Evolutionary conservation across 2,329 filamentous ascomycete genomes (phyloP), one percentile per base, ranked within the genome.

Genomic region (Penicillium psychrosexuale): DNA sequence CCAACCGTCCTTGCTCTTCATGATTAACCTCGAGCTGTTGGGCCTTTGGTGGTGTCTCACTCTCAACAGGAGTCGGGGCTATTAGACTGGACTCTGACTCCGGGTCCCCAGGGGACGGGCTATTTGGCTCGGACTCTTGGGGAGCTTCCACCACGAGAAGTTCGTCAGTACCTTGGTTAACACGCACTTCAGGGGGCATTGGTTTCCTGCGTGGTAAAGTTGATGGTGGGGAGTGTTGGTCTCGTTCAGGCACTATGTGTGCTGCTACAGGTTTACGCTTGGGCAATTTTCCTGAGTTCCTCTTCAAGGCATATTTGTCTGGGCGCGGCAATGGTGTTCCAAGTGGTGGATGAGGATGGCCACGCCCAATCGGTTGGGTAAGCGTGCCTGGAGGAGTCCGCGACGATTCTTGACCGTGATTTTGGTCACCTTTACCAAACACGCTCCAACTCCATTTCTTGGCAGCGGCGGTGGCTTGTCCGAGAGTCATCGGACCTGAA

Each of bases 271-370:
- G 80, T 64, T 88, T 90, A n/a, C 87, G 79, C 67, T 84, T 86
- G 3, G 86, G 83, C 1, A 86, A 78, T 28, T 78, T 78, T 55
- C 79, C 82, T 15, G 81, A 77, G 45, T 80, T 82, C 42, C 82
- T 81, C 66, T 82, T 84, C 7, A 83, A 65, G 5, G 64, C 80
- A 54, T 78, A 82, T 51, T 79, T 82, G 34, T 85, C 83, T 1
- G 87, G 87, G 39, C 79, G 83, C 2, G 91, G 91, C 1, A 96
- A 79, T 3, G 91, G 91, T 42, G 82, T 86, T 2, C 91, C 91
- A 2, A 88, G 89, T 8, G 91, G 90, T 44, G 90, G 91, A 17
- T 96, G 77, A 1, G 91, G 91, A 63, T 88, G 87, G 0, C 91
- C 91, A 37, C 91, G 83, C 1, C 91, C 91, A 77, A 95, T 91